A percentile compares a stretch with the other conserved stretches of the same genome.
Conservation (phyloP, 108 stramenopile genomes). For the Poteriospumella lacustris region DNA sequence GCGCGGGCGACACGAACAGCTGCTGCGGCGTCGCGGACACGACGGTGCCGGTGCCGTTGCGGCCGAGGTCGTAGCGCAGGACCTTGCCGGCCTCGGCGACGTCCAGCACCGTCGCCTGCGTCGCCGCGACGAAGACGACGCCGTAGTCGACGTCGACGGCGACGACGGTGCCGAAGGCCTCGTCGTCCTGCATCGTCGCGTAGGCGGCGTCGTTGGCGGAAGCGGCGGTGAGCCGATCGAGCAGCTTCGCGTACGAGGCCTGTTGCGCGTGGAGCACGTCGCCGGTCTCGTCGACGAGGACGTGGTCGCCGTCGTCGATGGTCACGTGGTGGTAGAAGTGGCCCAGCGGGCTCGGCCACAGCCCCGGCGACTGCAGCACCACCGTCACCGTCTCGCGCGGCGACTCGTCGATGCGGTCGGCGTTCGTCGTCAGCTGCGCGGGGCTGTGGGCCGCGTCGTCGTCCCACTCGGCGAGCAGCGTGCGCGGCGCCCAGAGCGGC, state of each 20-base stretch:
- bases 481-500: conserved; percentile 40
- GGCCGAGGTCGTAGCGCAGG: conserved; percentile 12
- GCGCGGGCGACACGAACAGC: conserved; percentile 36
- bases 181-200: neutral
- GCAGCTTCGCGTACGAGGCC: neutral
- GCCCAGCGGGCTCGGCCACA: conserved; percentile 64
- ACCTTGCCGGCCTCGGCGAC: neutral
- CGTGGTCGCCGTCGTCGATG: conserved; percentile 48
- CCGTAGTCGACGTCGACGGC: neutral
- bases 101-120: conserved; percentile 55
- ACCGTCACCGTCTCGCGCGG: conserved; percentile 62
- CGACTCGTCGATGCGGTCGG: conserved; percentile 60
- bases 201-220: neutral
- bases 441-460: neutral
- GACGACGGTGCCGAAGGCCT: neutral
- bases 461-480: neutral
- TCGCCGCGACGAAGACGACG: neutral
- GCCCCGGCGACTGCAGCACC: conserved; percentile 57
- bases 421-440: conserved; percentile 46
- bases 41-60: conserved; percentile 16
- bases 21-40: conserved; percentile 8
- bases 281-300: neutral
- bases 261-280: neutral
- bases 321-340: conserved; percentile 46
- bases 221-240: too few relatives aligned